Conservation (phyloP, 352 stramenopile genomes). For the Phytopythium helicoides region DNA sequence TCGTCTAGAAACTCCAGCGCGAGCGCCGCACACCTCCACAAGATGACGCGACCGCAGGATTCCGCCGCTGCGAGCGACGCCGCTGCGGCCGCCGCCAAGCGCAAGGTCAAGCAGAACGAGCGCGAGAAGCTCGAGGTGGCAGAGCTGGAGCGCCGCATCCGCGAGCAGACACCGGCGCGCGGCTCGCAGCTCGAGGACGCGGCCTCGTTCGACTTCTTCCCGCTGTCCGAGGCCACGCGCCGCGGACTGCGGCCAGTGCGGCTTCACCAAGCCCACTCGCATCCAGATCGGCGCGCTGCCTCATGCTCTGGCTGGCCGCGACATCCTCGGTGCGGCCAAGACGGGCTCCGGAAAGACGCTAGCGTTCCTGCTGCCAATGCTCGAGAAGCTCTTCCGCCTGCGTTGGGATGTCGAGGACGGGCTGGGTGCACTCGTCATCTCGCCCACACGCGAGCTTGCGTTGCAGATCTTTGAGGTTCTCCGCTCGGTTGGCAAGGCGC, state of each 20-base stretch:
- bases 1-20: neutral
- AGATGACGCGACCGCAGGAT: conserved; percentile 8
- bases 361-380: conserved; percentile 86
- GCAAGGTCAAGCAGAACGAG: conserved; percentile 73
- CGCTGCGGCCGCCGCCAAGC: conserved; percentile 17
- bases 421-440: conserved; percentile 96
- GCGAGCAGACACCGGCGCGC: conserved; percentile 68
- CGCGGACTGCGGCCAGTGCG: conserved; percentile 68
- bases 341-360: conserved; percentile 95
- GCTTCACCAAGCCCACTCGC: conserved; percentile 84
- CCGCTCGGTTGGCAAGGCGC: conserved; percentile 92
- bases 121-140: conserved; percentile 71
- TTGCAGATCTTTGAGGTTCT: conserved; percentile 99
- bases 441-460: conserved; percentile 97
- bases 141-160: conserved; percentile 55
- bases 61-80: conserved; percentile 12
- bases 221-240: conserved; percentile 78
- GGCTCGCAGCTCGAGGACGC: conserved; percentile 75
- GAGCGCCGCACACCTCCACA: neutral
- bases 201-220: conserved; percentile 81
- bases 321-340: conserved; percentile 92
- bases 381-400: conserved; percentile 89
- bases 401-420: conserved; percentile 92
- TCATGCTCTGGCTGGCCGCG: conserved; percentile 84
- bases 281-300: conserved; percentile 89